These are phyloP conservation scores for Quercus aquifolioides DNA, from an alignment of 306 rosid genomes.

Conservation along the genomic window DNA sequence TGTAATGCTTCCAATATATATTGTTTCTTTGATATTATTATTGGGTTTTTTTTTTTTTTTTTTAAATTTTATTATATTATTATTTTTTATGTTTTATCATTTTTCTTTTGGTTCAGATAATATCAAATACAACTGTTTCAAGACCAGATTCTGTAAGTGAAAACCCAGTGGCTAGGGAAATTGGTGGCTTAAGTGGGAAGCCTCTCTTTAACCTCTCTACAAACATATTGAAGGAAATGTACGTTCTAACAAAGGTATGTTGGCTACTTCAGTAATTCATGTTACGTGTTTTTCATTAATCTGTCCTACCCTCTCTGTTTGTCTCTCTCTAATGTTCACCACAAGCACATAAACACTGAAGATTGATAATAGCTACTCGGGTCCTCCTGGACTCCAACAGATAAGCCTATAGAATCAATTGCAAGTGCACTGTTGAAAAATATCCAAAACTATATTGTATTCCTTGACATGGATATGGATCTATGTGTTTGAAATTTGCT, in stretches of 20 bases:
- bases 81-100: neutral
- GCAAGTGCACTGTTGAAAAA: neutral
- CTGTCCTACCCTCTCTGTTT: neutral
- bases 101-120: constrained; percentile 48
- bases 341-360: neutral
- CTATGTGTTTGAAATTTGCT: neutral
- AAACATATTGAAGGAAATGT: constrained; percentile 77
- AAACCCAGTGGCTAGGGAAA: constrained; percentile 64
- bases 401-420: neutral
- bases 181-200: constrained; percentile 98
- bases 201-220: constrained; percentile 82
- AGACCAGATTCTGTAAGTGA: constrained; percentile 63
- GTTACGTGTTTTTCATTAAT: neutral
- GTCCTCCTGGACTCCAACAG: neutral
- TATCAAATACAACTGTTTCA: constrained; percentile 92
- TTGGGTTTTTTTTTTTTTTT: neutral
- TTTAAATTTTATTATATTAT: neutral
- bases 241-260: constrained; percentile 81
- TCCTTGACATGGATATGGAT: constrained; percentile 2
- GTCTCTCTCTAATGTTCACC: neutral
- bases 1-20: neutral
- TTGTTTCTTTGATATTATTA: neutral
- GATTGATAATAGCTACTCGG: neutral
- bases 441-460: neutral
- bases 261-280: constrained; percentile 14